phyloP scores from a whole-genome alignment of 208 protist genomes.

The Wallacemonas sp. region DNA sequence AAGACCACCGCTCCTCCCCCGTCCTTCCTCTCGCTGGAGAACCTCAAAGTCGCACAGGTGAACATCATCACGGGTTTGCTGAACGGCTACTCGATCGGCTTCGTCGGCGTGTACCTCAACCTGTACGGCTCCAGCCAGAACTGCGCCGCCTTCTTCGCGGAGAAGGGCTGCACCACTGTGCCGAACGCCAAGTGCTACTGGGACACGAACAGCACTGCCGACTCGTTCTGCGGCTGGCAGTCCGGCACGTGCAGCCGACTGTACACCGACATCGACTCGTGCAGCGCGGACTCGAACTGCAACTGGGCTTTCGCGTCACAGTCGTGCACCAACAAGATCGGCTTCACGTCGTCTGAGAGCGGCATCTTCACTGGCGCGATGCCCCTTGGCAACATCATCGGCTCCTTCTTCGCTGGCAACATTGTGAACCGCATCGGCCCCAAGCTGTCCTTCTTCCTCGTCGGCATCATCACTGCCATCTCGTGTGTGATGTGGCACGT shows the following conservation, averaged over 20 bases:
- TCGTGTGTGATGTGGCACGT: constrained; percentile 66
- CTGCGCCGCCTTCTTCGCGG: constrained; percentile 37
- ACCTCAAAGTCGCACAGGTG: constrained; percentile 41
- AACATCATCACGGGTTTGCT: constrained; percentile 24
- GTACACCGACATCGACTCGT: constrained; percentile 1
- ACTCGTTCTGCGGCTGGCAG: constrained; percentile 36
- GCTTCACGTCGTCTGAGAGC: constrained; percentile 50
- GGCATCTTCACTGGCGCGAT: constrained; percentile 83
- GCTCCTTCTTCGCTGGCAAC: constrained; percentile 58
- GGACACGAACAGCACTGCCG: constrained; percentile 14
- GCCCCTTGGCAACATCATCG: constrained; percentile 78
- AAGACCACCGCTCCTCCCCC: no score
- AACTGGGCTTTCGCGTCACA: constrained; percentile 43
- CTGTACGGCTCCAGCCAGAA: constrained; percentile 57
- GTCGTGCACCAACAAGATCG: constrained; percentile 45
- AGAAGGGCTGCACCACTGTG: constrained; percentile 35
- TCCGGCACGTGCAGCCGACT: constrained; percentile 24
- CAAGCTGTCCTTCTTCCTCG: constrained; percentile 53
- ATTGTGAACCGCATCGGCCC: constrained; percentile 45
- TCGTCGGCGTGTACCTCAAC: constrained; percentile 65
- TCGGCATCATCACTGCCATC: constrained; percentile 49
- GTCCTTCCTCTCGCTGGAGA: constrained; percentile 38
- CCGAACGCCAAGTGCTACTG: constrained; percentile 59
- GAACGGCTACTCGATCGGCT: constrained; percentile 76
- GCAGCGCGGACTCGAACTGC: constrained; percentile 33